A percentile compares a stretch with the other conserved stretches of the same genome.
These are phyloP conservation scores for Naganishia sp. DNA, from an alignment of 1,284 basidiomycete genomes.

Conservation along the genomic window DNA sequence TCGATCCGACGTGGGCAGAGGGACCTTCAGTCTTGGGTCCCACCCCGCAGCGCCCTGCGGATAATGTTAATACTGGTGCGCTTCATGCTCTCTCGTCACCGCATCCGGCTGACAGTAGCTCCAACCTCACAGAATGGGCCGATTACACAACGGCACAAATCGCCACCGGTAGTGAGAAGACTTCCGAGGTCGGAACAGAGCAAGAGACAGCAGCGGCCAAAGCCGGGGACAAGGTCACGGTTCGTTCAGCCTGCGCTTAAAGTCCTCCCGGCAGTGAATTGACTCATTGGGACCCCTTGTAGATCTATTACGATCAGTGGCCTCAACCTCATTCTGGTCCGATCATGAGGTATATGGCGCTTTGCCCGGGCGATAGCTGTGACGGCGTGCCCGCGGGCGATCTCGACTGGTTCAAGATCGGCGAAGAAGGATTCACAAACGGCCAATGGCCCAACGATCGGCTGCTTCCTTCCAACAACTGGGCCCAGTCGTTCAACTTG, in stretches of 20 bases:
- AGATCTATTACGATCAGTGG: constrained; percentile 26
- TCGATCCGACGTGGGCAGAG: constrained; percentile 4
- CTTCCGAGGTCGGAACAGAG: background rate
- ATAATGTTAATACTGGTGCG: constrained; percentile 16
- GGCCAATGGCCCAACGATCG: constrained; percentile 36
- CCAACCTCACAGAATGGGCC: constrained; percentile 32
- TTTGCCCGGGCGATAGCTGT: constrained; percentile 35
- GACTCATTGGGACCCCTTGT: too few relatives aligned
- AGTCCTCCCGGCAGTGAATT: too few relatives aligned
- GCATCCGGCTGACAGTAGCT: background rate
- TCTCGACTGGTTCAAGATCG: constrained; percentile 44
- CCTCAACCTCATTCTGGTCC: constrained; percentile 32
- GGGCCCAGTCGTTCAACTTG: constrained; percentile 36
- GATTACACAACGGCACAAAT: constrained; percentile 35
- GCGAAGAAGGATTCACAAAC: constrained; percentile 35
- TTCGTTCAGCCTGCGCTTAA: background rate
- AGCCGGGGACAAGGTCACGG: constrained; percentile 13
- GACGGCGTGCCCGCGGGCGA: constrained; percentile 37
- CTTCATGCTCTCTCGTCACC: background rate
- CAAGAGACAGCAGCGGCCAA: constrained; percentile 9
- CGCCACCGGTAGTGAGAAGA: constrained; percentile 36
- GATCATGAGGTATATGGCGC: constrained; percentile 37
- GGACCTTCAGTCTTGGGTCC: background rate
- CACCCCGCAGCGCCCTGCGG: constrained; percentile 13
- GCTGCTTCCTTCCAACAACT: constrained; percentile 24